A percentile compares a stretch with the other conserved stretches of the same genome.
phyloP scores from a whole-genome alignment of 805 yeast genomes.

The Candida maris region DNA sequence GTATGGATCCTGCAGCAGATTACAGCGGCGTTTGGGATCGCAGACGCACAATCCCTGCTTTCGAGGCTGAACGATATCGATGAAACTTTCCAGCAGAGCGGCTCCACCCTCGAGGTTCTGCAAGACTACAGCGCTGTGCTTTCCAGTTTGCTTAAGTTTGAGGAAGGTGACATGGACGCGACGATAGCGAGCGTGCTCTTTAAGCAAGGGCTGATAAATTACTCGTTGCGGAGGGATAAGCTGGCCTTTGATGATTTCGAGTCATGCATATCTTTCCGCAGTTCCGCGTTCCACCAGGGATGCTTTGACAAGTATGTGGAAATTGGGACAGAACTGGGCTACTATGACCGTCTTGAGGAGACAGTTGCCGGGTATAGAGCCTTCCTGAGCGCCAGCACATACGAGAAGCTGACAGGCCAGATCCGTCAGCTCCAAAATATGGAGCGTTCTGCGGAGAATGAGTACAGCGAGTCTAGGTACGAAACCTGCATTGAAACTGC shows the following conservation, averaged over 20 bases:
- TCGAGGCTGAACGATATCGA: conserved; percentile 11
- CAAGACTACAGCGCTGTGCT: conserved; percentile 29
- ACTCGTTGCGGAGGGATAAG: conserved; percentile 51
- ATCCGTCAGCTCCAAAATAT: conserved; percentile 2
- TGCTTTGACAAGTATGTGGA: conserved; percentile 50
- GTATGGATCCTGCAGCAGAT: neutral
- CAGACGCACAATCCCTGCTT: neutral
- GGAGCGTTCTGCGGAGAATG: conserved; percentile 1
- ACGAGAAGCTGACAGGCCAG: conserved; percentile 4
- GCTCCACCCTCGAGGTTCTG: conserved; percentile 28
- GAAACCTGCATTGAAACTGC: conserved; percentile 29
- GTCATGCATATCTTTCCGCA: conserved; percentile 40
- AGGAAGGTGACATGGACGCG: conserved; percentile 6
- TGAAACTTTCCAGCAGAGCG: conserved; percentile 18
- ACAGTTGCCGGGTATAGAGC: conserved; percentile 17
- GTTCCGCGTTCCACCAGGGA: conserved; percentile 31
- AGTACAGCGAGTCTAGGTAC: conserved; percentile 17
- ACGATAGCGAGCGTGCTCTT: conserved; percentile 45
- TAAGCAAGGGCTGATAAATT: conserved; percentile 59
- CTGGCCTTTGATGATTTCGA: conserved; percentile 53
- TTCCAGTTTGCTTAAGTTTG: conserved; percentile 13
- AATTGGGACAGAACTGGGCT: conserved; percentile 51
- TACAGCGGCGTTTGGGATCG: neutral
- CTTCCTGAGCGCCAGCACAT: neutral
- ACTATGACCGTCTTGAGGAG: conserved; percentile 34